Evolutionary conservation across 163 green algal genomes (phyloP).

Genomic region (Scenedesmus sp.): DNA sequence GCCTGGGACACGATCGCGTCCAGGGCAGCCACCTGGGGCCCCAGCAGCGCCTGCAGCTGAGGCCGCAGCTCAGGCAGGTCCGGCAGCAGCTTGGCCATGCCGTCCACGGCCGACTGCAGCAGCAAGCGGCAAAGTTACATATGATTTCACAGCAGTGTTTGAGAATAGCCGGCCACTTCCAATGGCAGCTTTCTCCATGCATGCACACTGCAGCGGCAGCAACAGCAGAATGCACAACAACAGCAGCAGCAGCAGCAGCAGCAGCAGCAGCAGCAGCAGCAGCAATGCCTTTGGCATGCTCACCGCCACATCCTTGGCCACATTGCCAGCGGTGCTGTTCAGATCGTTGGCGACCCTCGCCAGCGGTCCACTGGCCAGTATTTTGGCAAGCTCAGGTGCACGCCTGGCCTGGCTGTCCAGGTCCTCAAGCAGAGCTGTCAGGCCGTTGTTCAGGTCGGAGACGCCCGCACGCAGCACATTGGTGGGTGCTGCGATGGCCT

Average conservation of each 20-base stretch:
- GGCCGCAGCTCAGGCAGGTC: slow-evolving; percentile 8
- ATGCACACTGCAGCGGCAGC: background rate
- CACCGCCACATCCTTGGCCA: background rate
- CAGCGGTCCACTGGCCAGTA: slow-evolving; percentile 6
- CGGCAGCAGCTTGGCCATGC: slow-evolving; percentile 20
- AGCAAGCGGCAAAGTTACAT: too few species aligned
- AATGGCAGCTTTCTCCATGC: background rate
- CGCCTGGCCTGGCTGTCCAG: background rate
- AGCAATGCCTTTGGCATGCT: background rate
- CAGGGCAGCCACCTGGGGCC: background rate
- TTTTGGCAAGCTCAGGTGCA: background rate
- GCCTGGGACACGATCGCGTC: background rate
- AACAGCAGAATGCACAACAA: background rate
- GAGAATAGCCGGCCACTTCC: too few species aligned
- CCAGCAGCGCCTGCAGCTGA: slow-evolving; percentile 20
- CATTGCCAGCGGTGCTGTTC: background rate
- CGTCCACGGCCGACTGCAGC: slow-evolving; percentile 4
- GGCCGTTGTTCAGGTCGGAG: slow-evolving; percentile 18
- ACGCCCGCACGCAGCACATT: background rate
- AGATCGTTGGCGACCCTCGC: background rate
- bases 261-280: background rate
- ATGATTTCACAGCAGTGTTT: too few species aligned
- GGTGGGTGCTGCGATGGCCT: background rate
- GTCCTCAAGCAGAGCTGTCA: slow-evolving; percentile 13
- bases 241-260: background rate